Percentiles rank a stretch among this genome's conserved stretches.
Conservation (phyloP, 495 filamentous ascomycete genomes). For the Annulohypoxylon bovei region DNA sequence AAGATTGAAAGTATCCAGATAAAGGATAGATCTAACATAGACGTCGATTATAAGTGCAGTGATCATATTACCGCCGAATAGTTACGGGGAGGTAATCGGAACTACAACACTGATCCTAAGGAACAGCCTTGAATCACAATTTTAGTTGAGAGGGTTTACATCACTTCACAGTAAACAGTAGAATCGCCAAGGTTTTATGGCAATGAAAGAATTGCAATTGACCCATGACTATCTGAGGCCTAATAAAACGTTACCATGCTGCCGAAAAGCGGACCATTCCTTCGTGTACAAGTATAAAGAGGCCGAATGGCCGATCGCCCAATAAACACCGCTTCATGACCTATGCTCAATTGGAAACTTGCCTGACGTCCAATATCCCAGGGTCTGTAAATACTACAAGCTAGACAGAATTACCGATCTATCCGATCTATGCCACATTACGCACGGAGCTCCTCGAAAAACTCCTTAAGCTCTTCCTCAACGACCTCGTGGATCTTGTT, state of each 20-base stretch:
- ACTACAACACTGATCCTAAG: too few species aligned
- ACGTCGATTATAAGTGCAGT: too few species aligned
- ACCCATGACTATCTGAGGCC: constrained; percentile 25
- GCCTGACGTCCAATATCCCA: constrained; percentile 17
- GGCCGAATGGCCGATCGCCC: constrained; percentile 42
- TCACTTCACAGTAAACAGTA: background rate
- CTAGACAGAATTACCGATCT: constrained; percentile 5
- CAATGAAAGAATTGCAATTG: constrained; percentile 34
- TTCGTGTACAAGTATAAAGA: constrained; percentile 57
- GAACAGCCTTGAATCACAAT: too few species aligned
- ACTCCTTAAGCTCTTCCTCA: constrained; percentile 72
- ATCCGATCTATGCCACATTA: constrained; percentile 40
- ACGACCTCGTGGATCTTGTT: constrained; percentile 65
- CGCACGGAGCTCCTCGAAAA: constrained; percentile 68
- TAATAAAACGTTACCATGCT: constrained; percentile 41
- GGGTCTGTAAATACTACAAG: constrained; percentile 6
- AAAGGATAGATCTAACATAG: too few species aligned
- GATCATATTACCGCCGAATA: too few species aligned
- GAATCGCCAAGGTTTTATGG: background rate
- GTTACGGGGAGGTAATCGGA: too few species aligned
- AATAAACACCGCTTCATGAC: constrained; percentile 30
- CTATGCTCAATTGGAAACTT: constrained; percentile 27
- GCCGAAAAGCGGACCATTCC: constrained; percentile 33
- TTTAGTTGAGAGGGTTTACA: too few species aligned
- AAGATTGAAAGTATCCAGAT: background rate